Evolutionary conservation across 2,329 filamentous ascomycete genomes (phyloP).

Genomic region (Sarocladium strictum): DNA sequence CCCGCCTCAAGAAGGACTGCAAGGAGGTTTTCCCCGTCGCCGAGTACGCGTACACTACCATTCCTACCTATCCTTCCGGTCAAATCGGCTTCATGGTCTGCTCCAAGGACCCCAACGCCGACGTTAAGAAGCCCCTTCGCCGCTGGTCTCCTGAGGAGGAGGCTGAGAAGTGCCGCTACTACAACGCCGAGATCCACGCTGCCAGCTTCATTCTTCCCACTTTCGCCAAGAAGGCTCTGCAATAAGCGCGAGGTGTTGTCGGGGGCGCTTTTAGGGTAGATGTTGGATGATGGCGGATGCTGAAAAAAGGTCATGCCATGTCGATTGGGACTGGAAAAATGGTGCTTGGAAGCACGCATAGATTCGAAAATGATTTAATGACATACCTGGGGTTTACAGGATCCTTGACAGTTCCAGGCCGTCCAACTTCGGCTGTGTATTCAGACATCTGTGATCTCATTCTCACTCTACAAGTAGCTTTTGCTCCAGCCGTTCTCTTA

Average conservation of each 20-base stretch:
- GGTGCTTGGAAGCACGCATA: constrained; percentile 1
- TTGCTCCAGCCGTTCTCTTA: neutral
- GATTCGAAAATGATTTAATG: constrained; percentile 9
- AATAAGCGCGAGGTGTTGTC: constrained; percentile 32
- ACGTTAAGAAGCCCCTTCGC: constrained; percentile 82
- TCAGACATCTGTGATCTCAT: neutral
- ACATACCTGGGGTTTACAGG: neutral
- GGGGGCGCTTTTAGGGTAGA: neutral
- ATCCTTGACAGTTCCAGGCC: no score
- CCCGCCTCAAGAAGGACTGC: constrained; percentile 93
- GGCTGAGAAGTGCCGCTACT: constrained; percentile 90
- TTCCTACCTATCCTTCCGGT: constrained; percentile 96
- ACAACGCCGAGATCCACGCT: constrained; percentile 94
- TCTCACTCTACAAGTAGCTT: neutral
- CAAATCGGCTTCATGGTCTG: constrained; percentile 99
- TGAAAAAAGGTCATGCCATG: no score
- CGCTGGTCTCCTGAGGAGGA: constrained; percentile 82
- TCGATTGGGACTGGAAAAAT: neutral
- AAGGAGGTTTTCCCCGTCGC: constrained; percentile 94
- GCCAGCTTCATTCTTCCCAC: constrained; percentile 89
- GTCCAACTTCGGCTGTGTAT: neutral
- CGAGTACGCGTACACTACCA: constrained; percentile 98
- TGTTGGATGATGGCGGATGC: constrained; percentile 1
- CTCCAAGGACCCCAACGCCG: constrained; percentile 81
- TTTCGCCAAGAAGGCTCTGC: constrained; percentile 76